Evolutionary conservation across 2,329 filamentous ascomycete genomes (phyloP), one percentile per base, ranked within the genome.

Genomic region (Aspergillus novofumigatus): DNA sequence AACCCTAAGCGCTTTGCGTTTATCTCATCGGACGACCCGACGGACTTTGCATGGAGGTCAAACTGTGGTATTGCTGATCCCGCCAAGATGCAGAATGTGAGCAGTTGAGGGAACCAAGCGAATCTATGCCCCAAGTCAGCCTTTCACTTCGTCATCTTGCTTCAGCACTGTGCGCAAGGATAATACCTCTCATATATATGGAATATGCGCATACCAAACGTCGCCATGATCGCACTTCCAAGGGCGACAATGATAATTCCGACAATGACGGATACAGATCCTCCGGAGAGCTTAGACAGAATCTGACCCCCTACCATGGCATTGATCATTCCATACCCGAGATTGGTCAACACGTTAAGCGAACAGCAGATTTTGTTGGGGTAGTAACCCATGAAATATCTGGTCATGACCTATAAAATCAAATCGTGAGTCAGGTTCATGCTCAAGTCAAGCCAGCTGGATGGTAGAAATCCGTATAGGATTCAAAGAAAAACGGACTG

Each of bases 331-430:
- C 73, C 70, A 48, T 76, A 78, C 14, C 76, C 76, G 20, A 77
- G 52, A 64, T 76, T 76, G 51, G 75, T 75, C 32, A 78, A 65
- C 17, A 78, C 67, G 51, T 78, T 78, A 25, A 78, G 61, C 3
- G 70, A 64, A 60, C 67, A 75, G 65, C 65, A 73, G 35, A 77
- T 59, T 60, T 75, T 77, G 58, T 69, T 72, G 9, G 75, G 74
- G 42, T 72, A 76, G 58, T 76, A 77, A 5, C 76, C 76, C 74
- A 78, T 76, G 50, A 75, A 75, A 56, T 73, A 77, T 26, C 75
- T 73, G 21, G 69, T 64, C 45, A 76, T 68, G 42, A 77, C 74
- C 73, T 76, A 63, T 58, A 53, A 32, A 49, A 17, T 35, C 26
- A 44, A 21, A 59, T 62, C 26, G 38, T 26, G 29, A 48, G 42